Base-by-base conservation (phyloP, 78 protist species). In the Thecamonas trahens region DNA sequence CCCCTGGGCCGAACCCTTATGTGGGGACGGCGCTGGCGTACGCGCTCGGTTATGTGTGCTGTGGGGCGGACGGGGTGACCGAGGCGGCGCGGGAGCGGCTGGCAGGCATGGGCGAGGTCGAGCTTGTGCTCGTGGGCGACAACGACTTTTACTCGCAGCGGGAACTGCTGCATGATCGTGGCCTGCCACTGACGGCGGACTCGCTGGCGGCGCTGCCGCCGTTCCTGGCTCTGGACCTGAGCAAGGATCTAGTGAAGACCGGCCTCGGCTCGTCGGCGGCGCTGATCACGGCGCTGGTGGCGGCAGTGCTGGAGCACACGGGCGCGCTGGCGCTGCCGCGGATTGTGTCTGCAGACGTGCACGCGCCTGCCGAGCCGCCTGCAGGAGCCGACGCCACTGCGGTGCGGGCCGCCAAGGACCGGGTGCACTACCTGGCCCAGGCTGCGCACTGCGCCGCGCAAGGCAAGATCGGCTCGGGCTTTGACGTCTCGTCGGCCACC, bases 201-300 rank as follows among this genome's bases (percentile, higher is more conserved):
- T 49, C 78, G 39, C 69, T 85, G 15, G 62, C 62, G 24, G 22
- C 61, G n/a, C 72, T 85, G 34, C 81, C 80, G 32, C 65, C 60
- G 34, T 61, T 54, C 65, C 40, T 62, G 34, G 72, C 74, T 4
- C 39, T 57, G 14, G 29, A 54, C 38, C 65, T 0, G 4, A 8
- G 61, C 11, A 67, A 61, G 28, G 84, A 76, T 17, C n/a, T 81
- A 52, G 74, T 57, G 34, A 89, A 89, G 75, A 89, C 94, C 7
- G 94, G 94, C 26, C 66, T 89, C n/a, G 94, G 94, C 15, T 28
- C 63, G 29, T 78, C 87, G 13, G 90, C 94, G 3, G 91, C 91
- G 26, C 74, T 83, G 32, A 79, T 64, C 38, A 54, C 79, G 31
- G 59, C 77, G 31, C 54, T 81, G 31, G 69, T 77, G 9, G 80